A percentile compares a stretch with the other conserved stretches of the same genome.
Conservation (phyloP, 164 flowering plant species). For the Nymphaea colorata region DNA sequence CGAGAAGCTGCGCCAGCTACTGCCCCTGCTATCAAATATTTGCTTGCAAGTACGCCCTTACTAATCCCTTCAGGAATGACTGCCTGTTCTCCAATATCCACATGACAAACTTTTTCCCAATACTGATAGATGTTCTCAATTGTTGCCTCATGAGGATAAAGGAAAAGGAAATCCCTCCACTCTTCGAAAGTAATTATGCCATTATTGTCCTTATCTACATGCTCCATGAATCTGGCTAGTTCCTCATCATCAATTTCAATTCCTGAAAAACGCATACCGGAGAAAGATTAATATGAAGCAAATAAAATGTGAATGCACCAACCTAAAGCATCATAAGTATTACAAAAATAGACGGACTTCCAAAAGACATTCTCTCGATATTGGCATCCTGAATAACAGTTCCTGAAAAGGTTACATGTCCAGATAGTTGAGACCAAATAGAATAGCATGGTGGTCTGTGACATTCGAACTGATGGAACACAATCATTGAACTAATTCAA, state of each 20-base stretch:
- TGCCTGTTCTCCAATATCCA: constrained; percentile 96
- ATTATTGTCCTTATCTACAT: constrained; percentile 89
- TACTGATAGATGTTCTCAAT: constrained; percentile 85
- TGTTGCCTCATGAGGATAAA: constrained; percentile 95
- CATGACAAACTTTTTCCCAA: constrained; percentile 87
- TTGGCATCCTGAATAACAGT: too few relatives aligned
- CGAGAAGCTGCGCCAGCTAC: constrained; percentile 97
- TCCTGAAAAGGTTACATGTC: too few relatives aligned
- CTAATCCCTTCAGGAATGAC: constrained; percentile 86
- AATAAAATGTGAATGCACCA: background rate
- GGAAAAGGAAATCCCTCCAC: constrained; percentile 98
- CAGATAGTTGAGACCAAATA: too few relatives aligned
- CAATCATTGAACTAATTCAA: too few relatives aligned
- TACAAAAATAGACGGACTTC: too few relatives aligned
- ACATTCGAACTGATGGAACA: too few relatives aligned
- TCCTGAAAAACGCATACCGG: constrained; percentile 41
- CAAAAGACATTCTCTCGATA: too few relatives aligned
- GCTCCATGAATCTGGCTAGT: constrained; percentile 90
- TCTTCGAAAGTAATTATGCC: constrained; percentile 97
- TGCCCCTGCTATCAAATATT: constrained; percentile 84
- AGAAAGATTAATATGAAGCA: background rate
- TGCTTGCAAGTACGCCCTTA: constrained; percentile 69
- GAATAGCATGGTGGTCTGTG: too few relatives aligned
- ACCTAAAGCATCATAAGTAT: background rate
- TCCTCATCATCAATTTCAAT: constrained; percentile 89